These are phyloP conservation scores for Taiozyma sp. DNA, from an alignment of 1,139 yeast genomes.

Conservation along the genomic window DNA sequence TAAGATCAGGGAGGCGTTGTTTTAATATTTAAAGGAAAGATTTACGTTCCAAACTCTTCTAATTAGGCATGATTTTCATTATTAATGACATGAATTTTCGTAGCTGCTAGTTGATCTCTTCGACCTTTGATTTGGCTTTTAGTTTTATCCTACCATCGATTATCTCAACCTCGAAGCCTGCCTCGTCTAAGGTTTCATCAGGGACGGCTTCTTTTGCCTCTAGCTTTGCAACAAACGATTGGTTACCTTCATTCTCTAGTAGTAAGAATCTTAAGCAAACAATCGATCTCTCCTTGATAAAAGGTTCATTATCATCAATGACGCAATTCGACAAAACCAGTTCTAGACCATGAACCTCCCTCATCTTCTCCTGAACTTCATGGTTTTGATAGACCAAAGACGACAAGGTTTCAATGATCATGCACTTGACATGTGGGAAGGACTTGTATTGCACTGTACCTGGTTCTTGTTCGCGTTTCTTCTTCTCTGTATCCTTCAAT, in stretches of 20 bases:
- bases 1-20: background rate
- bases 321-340: constrained; percentile 75
- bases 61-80: background rate
- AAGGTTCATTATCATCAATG: constrained; percentile 86
- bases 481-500: constrained; percentile 21
- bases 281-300: constrained; percentile 79
- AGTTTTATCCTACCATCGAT: constrained; percentile 49
- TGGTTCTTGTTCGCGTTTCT: constrained; percentile 13
- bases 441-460: constrained; percentile 27
- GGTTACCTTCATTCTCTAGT: constrained; percentile 61
- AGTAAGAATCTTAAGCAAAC: constrained; percentile 69
- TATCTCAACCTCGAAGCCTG: constrained; percentile 57
- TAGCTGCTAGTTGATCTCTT: constrained; percentile 1
- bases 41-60: background rate
- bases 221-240: constrained; percentile 61
- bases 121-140: constrained; percentile 13
- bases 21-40: background rate
- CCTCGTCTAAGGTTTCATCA: constrained; percentile 45
- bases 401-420: constrained; percentile 58
- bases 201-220: constrained; percentile 53
- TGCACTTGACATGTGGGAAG: constrained; percentile 58
- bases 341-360: constrained; percentile 66
- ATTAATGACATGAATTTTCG: background rate
- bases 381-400: constrained; percentile 47
- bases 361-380: constrained; percentile 59